Base-by-base conservation (phyloP, 2,329 filamentous ascomycete genomes). In the Emergomyces orientalis region DNA sequence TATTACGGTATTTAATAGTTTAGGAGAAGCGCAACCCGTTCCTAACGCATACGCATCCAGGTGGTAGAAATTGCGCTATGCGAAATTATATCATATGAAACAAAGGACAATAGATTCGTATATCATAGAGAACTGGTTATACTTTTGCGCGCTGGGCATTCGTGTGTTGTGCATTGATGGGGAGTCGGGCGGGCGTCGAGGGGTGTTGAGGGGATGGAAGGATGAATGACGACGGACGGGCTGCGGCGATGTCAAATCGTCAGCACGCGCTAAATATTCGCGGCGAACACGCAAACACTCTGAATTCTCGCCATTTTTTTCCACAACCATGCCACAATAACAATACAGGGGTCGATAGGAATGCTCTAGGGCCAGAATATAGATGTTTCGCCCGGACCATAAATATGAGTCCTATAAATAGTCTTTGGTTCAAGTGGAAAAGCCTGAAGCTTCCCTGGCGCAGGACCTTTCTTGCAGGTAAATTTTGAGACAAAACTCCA, bases 381-480 rank as follows among this genome's bases (percentile, higher is more conserved):
- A 8, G 34, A 52, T 52, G 51, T 43, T 34, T 51, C 27, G 6
- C 27, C 22, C 27, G 9, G 27, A 13, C 11, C 43, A 37, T 63
- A 58, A 60, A 63, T 60, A 63, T 65, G 61, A 66, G 64, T 63
- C 66, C 65, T 64, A 68, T 79, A 22, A 78, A 77, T 66, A 77
- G 75, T 65, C 74, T 85, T 59, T 88, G 84, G 84, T 82, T 80
- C 68, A 81, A 79, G 73, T 88, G 85, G 85, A 87, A 86, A 73
- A 79, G 79, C 70, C 76, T 86, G 62, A 79, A 78, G 65, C 78
- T 88, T 43, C 85, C 85, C 55, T 87, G 85, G 85, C 78, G 85
- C 65, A 81, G 78, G 71, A 80, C 78, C 60, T 85, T 82, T 75
- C 78, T 87, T 45, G 81, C 82, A 58, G 84, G 83, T 84, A 71